A percentile compares a stretch with the other conserved stretches of the same genome.
Evolutionary conservation across 345 rosid species (phyloP).

Genomic region (Corymbia maculata): DNA sequence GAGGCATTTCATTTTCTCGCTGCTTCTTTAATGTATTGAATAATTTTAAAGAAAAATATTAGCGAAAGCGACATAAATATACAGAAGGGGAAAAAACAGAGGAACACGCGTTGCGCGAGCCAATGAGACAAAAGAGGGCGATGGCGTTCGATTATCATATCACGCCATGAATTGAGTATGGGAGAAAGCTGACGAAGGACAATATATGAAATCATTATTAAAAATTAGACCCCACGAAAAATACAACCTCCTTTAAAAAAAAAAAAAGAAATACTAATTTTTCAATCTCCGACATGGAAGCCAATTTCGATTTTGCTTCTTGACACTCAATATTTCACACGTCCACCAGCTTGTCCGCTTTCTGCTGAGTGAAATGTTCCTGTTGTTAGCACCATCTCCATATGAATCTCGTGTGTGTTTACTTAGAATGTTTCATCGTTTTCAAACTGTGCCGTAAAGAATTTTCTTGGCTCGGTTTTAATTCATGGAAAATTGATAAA

Average conservation of each 20-base stretch:
- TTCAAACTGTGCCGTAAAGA: rapidly evolving
- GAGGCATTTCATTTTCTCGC: neutral
- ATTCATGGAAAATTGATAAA: too few relatives aligned
- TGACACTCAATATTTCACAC: neutral
- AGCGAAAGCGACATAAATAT: neutral
- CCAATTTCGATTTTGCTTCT: neutral
- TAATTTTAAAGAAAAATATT: neutral
- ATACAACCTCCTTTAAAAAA: too few relatives aligned
- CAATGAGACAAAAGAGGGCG: neutral
- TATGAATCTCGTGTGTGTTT: too few relatives aligned
- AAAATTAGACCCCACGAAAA: neutral
- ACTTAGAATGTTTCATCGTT: neutral
- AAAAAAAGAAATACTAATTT: neutral
- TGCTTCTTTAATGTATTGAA: neutral
- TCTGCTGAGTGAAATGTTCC: neutral
- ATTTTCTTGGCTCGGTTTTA: rapidly evolving
- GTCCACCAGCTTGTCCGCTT: too few relatives aligned
- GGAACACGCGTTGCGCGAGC: neutral
- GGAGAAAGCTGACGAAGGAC: neutral
- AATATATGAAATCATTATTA: neutral
- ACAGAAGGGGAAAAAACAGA: neutral
- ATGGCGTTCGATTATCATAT: neutral
- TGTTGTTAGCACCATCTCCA: rapidly evolving
- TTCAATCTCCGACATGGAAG: neutral
- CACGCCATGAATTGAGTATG: neutral